Evolutionary conservation across 306 rosid genomes (phyloP).

Genomic region (Acacia melanoxylon): DNA sequence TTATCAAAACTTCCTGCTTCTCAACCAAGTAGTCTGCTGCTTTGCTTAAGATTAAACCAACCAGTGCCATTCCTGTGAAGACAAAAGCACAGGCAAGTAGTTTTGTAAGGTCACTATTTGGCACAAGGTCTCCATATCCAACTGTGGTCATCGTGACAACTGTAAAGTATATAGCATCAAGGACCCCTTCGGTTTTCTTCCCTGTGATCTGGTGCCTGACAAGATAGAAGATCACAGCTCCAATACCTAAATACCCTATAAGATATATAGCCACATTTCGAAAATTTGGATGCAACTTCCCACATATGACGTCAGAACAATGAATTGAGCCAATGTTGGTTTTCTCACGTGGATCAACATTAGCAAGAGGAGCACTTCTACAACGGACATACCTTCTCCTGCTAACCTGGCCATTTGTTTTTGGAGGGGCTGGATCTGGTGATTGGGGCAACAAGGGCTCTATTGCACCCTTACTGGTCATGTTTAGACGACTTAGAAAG

Average conservation of each 20-base stretch:
- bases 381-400: conserved; percentile 43
- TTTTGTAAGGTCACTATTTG: conserved; percentile 45
- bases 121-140: conserved; percentile 60
- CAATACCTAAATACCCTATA: conserved; percentile 40
- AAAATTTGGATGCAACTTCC: conserved; percentile 41
- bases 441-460: conserved; percentile 43
- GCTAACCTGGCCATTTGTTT: conserved; percentile 27
- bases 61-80: conserved; percentile 54
- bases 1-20: conserved; percentile 49
- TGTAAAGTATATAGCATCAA: conserved; percentile 50
- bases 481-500: conserved; percentile 30
- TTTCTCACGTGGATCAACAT: neutral
- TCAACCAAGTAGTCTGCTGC: conserved; percentile 53
- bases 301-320: conserved; percentile 25
- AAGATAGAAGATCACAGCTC: conserved; percentile 45
- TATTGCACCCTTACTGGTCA: conserved; percentile 46
- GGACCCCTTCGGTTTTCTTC: conserved; percentile 38
- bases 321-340: conserved; percentile 15
- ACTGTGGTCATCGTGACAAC: conserved; percentile 58
- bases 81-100: conserved; percentile 55
- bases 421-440: conserved; percentile 28
- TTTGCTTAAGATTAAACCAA: conserved; percentile 45
- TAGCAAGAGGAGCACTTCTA: conserved; percentile 60
- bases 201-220: conserved; percentile 45
- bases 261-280: conserved; percentile 34